Conservation (phyloP, 495 filamentous ascomycete genomes). For the Astrothelium subdiscretum region DNA sequence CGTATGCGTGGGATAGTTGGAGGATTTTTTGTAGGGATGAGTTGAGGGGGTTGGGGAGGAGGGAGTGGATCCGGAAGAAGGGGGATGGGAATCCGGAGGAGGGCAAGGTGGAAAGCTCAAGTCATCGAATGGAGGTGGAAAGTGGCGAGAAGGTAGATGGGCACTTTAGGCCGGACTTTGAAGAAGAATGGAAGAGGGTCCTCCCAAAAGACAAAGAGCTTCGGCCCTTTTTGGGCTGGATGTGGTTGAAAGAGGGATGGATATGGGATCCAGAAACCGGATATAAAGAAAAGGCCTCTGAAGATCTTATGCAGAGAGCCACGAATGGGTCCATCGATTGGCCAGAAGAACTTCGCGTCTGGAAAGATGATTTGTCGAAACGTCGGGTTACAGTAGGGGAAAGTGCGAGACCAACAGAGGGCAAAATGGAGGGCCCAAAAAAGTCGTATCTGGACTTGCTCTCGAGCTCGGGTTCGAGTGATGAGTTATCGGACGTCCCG, state of each 20-base stretch:
- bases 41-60: constrained; percentile 39
- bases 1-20: constrained; percentile 86
- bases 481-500: not conserved
- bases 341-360: not conserved
- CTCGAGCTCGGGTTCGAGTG: not conserved
- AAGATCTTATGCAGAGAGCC: constrained; percentile 15
- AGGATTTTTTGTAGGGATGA: constrained; percentile 85
- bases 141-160: not conserved
- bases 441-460: not conserved
- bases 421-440: not conserved
- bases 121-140: not conserved
- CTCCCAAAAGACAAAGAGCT: constrained; percentile 81
- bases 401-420: not conserved
- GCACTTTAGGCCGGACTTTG: constrained; percentile 18
- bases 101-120: constrained; percentile 42
- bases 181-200: constrained; percentile 75
- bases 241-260: constrained; percentile 82
- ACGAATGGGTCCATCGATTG: not conserved
- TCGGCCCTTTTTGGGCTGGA: constrained; percentile 74
- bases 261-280: constrained; percentile 68
- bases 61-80: not conserved
- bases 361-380: not conserved
- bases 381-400: not conserved
- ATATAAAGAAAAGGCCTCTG: constrained; percentile 32
- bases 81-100: constrained; percentile 37